Base-by-base conservation (phyloP, 768 basidiomycete genomes). In the Leccinum fibrillosum region DNA sequence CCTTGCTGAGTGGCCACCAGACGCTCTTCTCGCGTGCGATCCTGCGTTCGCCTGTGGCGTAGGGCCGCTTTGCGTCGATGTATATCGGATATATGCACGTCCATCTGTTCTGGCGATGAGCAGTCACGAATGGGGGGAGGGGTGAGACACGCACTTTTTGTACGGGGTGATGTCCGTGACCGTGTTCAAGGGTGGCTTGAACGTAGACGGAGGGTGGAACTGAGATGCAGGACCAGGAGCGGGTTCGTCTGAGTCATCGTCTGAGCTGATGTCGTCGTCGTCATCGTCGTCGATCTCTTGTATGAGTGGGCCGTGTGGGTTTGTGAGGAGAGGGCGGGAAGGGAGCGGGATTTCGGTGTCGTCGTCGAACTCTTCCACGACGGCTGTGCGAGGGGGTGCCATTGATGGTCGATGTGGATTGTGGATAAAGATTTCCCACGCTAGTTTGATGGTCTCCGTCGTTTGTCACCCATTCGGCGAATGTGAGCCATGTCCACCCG, bases 11-110 rank as follows among this genome's bases (percentile, higher is more conserved):
- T 1, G 96, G 96, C 92, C 93, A 98, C 93, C 94, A 94, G 28
- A 98, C 72, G 57, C 88, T 82, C 74, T 90, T 88, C 55, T 81
- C 79, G 26, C 94, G 82, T 28, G 86, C 77, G 56, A 98, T 85
- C 51, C 96, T 82, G 42, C 96, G 86, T 63, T 89, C 85, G 19
- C 94, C 93, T 5, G 82, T 87, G 4, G 86, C 85, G 72, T 92
- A 90, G 1, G 94, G 86, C 2, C 88, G 88, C 71, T 98, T 97
- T 35, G 95, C 94, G 74, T 98, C 96, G 56, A 98, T 84, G 74
- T 98, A 98, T 68, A 98, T 90, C 5, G 96, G 96, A 72, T 98
- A 99, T 68, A 98, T 85, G 65, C 91, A 92, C 48, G 92, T 88
- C 95, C 95, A 97, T 66, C 94, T 97, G 67, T 13, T 39, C 23